These are phyloP conservation scores for Malus hybrid DNA, from an alignment of 331 rosid genomes.

Conservation along the genomic window DNA sequence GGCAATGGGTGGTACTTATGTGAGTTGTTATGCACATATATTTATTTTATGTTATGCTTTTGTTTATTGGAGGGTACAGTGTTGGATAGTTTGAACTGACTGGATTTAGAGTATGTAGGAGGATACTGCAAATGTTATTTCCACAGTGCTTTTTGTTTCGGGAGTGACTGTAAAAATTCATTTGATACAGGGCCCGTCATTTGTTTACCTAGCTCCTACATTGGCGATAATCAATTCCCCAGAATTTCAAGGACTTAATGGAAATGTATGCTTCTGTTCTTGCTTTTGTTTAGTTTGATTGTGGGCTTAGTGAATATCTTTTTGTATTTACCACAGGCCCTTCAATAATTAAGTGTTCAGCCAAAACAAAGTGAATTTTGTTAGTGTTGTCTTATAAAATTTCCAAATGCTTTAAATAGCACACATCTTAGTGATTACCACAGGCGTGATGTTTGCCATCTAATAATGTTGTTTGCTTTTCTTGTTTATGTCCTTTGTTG, in stretches of 20 bases:
- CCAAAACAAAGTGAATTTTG: not conserved
- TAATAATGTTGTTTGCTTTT: not conserved
- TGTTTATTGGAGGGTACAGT: not conserved
- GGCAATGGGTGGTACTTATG: constrained; percentile 95
- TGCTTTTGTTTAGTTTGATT: not conserved
- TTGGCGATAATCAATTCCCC: constrained; percentile 80
- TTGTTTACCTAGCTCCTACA: constrained; percentile 80
- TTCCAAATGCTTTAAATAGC: not conserved
- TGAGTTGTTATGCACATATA: constrained; percentile 33
- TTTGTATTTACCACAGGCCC: not conserved
- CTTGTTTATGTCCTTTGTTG: not conserved
- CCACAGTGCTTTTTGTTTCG: constrained; percentile 82
- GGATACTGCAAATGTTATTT: constrained; percentile 78
- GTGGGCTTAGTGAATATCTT: not conserved
- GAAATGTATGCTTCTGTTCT: constrained; percentile 39
- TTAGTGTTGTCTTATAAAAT: not conserved
- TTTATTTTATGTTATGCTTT: not conserved
- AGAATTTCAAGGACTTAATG: constrained; percentile 75
- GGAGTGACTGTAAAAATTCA: constrained; percentile 46
- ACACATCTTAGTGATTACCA: not conserved
- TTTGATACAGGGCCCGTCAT: constrained; percentile 93
- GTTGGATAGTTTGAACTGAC: constrained; percentile 32
- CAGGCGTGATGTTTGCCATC: not conserved
- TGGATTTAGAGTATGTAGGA: constrained; percentile 60
- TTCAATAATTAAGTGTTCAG: not conserved